phyloP scores from a whole-genome alignment of 176 grass and related monocot genomes.

The Phoenix roebelenii region DNA sequence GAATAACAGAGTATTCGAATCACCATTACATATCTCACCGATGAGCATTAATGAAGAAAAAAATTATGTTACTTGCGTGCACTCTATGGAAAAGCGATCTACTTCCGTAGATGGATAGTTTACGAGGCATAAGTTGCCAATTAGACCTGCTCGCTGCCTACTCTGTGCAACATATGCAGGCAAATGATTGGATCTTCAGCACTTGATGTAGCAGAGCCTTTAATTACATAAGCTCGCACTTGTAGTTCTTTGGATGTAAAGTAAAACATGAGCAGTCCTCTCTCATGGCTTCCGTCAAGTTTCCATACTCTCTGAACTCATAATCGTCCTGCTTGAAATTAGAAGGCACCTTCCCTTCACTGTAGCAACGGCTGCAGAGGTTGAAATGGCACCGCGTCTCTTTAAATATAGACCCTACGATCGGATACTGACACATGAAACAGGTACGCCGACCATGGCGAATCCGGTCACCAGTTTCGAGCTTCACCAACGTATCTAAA shows the following conservation, averaged over 20 bases:
- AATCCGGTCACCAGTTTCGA: constrained; percentile 86
- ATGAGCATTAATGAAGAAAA: no score
- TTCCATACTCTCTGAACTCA: constrained; percentile 89
- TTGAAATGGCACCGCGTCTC: constrained; percentile 82
- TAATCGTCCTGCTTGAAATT: constrained; percentile 80
- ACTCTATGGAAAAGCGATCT: background rate
- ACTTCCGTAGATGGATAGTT: constrained; percentile 29
- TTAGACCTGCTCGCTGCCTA: constrained; percentile 41
- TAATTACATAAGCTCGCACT: constrained; percentile 51
- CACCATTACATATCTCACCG: no score
- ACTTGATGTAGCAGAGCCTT: constrained; percentile 1
- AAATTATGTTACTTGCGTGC: no score
- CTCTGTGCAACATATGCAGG: constrained; percentile 26
- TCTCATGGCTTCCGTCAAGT: constrained; percentile 56
- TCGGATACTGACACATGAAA: constrained; percentile 79
- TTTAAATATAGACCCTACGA: constrained; percentile 87
- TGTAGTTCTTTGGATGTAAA: constrained; percentile 49
- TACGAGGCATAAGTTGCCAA: constrained; percentile 35
- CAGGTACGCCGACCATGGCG: constrained; percentile 75
- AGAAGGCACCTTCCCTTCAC: constrained; percentile 94
- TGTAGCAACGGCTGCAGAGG: constrained; percentile 86
- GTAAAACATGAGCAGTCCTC: constrained; percentile 87
- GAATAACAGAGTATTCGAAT: no score
- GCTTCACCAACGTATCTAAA: constrained; percentile 64
- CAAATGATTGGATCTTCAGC: background rate